A percentile compares a stretch with the other conserved stretches of the same genome.
phyloP scores from a whole-genome alignment of 352 stramenopile species.

The Phytopythium montanum region DNA sequence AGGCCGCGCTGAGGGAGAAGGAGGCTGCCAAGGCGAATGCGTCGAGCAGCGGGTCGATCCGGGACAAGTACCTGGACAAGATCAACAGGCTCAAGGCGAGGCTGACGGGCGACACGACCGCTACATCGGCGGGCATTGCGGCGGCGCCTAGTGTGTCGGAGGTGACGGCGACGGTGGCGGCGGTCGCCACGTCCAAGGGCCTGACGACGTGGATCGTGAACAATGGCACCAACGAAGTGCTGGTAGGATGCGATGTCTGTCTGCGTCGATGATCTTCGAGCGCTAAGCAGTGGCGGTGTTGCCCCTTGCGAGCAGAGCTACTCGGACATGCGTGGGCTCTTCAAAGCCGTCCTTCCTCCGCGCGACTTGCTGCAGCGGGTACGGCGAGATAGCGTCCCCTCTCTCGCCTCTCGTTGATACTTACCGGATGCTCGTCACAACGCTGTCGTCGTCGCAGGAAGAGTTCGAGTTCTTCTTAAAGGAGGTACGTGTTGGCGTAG shows the following conservation, averaged over 20 bases:
- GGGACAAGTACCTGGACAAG: conserved; percentile 79
- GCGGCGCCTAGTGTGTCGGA: conserved; percentile 14
- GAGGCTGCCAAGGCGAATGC: conserved; percentile 1
- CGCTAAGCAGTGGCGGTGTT: neutral
- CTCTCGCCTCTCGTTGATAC: neutral
- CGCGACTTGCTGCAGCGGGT: conserved; percentile 47
- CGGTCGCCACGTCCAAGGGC: conserved; percentile 37
- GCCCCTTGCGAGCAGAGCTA: conserved; percentile 40
- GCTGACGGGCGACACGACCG: conserved; percentile 16
- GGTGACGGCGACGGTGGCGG: conserved; percentile 17
- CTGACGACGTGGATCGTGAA: conserved; percentile 75
- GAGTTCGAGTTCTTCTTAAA: conserved; percentile 67
- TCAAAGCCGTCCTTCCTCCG: conserved; percentile 57
- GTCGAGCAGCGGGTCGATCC: conserved; percentile 16
- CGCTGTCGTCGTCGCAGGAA: conserved; percentile 24
- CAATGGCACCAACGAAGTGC: conserved; percentile 60
- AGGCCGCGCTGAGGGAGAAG: conserved; percentile 10
- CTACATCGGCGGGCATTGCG: conserved; percentile 1
- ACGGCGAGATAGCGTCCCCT: conserved; percentile 1
- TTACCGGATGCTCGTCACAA: neutral
- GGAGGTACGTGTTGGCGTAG: conserved; percentile 31
- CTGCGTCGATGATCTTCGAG: neutral
- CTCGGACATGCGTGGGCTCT: conserved; percentile 47
- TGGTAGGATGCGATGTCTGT: conserved; percentile 22
- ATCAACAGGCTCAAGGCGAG: conserved; percentile 69